These are phyloP conservation scores for Pleurotus djamor DNA, from an alignment of 768 basidiomycete genomes.

Conservation along the genomic window DNA sequence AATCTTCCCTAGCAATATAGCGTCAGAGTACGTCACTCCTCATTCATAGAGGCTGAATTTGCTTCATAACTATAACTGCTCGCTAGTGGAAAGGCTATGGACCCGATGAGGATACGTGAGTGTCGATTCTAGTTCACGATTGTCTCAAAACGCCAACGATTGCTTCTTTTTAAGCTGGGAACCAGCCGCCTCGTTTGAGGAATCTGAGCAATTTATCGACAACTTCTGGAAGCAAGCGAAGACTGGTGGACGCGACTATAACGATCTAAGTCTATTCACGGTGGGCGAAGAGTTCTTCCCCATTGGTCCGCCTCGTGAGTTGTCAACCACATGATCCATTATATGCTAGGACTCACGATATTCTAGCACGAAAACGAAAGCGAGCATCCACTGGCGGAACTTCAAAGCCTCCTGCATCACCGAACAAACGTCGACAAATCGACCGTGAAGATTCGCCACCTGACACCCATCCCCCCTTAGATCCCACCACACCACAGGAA, in stretches of 20 bases:
- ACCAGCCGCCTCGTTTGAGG: constrained; percentile 55
- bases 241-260: constrained; percentile 46
- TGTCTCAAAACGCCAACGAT: neutral
- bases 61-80: constrained; percentile 1
- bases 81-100: constrained; percentile 62
- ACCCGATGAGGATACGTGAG: constrained; percentile 57
- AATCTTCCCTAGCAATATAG: constrained; percentile 42
- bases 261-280: constrained; percentile 47
- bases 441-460: constrained; percentile 11
- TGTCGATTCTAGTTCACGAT: constrained; percentile 8
- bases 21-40: constrained; percentile 48
- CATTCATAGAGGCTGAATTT: neutral
- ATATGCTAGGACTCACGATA: neutral
- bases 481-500: neutral
- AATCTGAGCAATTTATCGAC: constrained; percentile 53
- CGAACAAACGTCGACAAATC: constrained; percentile 11
- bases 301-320: constrained; percentile 59
- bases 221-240: constrained; percentile 50
- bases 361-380: constrained; percentile 17
- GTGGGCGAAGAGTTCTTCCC: constrained; percentile 52
- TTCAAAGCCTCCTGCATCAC: neutral
- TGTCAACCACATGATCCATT: neutral
- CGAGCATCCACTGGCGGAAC: neutral
- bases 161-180: constrained; percentile 55
- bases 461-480: neutral